These are phyloP conservation scores for Spirogloea muscicola DNA, from an alignment of 139 green algal species.

Conservation along the genomic window DNA sequence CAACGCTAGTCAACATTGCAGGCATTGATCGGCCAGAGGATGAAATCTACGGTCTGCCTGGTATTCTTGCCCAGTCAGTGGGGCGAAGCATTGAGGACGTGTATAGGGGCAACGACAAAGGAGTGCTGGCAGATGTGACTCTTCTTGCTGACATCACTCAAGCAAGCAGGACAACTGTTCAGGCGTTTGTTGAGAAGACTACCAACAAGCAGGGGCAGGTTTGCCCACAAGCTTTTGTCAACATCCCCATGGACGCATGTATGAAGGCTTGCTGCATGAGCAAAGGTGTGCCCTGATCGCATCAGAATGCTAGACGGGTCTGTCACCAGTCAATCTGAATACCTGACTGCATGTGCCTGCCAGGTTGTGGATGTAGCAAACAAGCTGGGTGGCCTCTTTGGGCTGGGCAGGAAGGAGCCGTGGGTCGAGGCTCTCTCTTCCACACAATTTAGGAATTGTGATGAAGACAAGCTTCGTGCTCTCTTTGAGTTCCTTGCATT, in stretches of 20 bases:
- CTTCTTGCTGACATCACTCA: conserved; percentile 85
- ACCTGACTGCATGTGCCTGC: no score
- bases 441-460: conserved; percentile 71
- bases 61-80: conserved; percentile 80
- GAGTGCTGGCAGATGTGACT: conserved; percentile 83
- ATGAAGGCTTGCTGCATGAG: no score
- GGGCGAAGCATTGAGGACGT: conserved; percentile 89
- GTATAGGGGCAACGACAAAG: conserved; percentile 70
- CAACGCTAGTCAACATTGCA: conserved; percentile 97
- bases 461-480: conserved; percentile 73
- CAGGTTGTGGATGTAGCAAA: conserved; percentile 35
- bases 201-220: conserved; percentile 57
- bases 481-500: conserved; percentile 94
- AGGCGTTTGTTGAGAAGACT: conserved; percentile 83
- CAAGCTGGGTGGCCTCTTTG: conserved; percentile 34
- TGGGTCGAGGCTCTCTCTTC: conserved; percentile 60
- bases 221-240: no score
- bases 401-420: conserved; percentile 62
- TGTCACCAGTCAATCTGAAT: no score
- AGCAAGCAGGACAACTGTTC: conserved; percentile 66
- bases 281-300: no score
- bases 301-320: no score
- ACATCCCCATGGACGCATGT: no score
- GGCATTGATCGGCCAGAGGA: conserved; percentile 88
- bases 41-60: conserved; percentile 76